Conservation (phyloP, 352 stramenopile genomes). For the Globisporangium carolinianum region DNA sequence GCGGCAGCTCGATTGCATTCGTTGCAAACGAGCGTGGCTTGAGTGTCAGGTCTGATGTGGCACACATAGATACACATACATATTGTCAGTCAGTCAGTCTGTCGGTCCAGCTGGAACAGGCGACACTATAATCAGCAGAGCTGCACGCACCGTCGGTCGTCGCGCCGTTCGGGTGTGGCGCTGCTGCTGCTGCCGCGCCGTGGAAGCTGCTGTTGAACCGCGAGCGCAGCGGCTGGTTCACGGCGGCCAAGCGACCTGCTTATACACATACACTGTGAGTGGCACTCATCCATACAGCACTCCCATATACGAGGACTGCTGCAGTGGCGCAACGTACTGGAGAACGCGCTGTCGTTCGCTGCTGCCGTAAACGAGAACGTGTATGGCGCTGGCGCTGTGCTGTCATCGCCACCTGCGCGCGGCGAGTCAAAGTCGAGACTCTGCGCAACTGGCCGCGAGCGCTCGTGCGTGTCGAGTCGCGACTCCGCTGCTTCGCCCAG, state of each 20-base stretch:
- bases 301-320: too few species aligned
- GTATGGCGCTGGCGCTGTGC: too few species aligned
- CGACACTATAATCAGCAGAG: too few species aligned
- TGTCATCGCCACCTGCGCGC: too few species aligned
- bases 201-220: slow-evolving; percentile 46
- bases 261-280: neutral
- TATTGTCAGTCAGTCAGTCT: neutral
- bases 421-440: too few species aligned
- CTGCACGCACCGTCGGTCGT: slow-evolving; percentile 29
- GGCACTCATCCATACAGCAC: too few species aligned
- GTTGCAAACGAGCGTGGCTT: slow-evolving; percentile 25
- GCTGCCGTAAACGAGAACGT: neutral
- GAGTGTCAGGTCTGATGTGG: slow-evolving; percentile 32
- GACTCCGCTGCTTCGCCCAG: too few species aligned
- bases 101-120: neutral
- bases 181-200: slow-evolving; percentile 8
- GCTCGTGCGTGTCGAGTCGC: too few species aligned
- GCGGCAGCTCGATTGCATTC: slow-evolving; percentile 10
- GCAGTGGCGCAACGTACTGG: slow-evolving; percentile 2
- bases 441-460: too few species aligned
- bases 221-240: slow-evolving; percentile 35
- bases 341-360: slow-evolving; percentile 2
- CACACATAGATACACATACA: neutral
- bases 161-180: slow-evolving; percentile 12
- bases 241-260: slow-evolving; percentile 29